phyloP scores from a whole-genome alignment of 257 asterid species.

The Gentiana straminea region DNA sequence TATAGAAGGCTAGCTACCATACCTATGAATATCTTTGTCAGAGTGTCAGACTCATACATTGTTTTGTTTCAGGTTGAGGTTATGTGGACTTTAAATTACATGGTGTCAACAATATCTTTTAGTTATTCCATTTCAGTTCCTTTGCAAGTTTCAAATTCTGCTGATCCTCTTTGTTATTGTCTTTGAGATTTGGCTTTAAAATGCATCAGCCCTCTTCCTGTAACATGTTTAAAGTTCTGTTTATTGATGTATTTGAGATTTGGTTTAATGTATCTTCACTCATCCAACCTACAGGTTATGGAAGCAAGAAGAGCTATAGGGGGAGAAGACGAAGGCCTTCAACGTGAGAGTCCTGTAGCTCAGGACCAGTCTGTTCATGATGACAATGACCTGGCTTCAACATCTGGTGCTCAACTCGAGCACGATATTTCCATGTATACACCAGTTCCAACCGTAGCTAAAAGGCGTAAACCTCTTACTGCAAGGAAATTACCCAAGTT shows the following conservation, averaged over 20 bases:
- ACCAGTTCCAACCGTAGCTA: constrained; percentile 31
- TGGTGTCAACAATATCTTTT: too few species aligned
- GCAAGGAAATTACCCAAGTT: constrained; percentile 60
- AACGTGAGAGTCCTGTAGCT: constrained; percentile 36
- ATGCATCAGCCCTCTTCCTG: neutral
- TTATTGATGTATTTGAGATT: neutral
- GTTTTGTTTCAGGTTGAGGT: too few species aligned
- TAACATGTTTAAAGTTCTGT: neutral
- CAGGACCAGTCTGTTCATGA: constrained; percentile 32
- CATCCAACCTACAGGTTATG: constrained; percentile 31
- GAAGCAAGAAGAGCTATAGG: constrained; percentile 44
- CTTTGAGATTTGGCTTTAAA: neutral
- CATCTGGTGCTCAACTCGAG: constrained; percentile 56
- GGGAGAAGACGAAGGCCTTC: constrained; percentile 47
- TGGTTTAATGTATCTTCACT: neutral
- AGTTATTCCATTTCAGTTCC: too few species aligned
- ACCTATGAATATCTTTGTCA: too few species aligned
- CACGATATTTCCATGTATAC: constrained; percentile 28
- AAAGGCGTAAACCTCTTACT: constrained; percentile 19
- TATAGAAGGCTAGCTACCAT: too few species aligned
- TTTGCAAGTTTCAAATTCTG: too few species aligned
- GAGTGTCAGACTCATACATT: too few species aligned
- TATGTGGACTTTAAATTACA: too few species aligned
- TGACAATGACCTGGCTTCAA: constrained; percentile 21
- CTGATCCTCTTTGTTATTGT: neutral